phyloP scores from a whole-genome alignment of 768 basidiomycete genomes.

The Leucosporidium creatinivorum region DNA sequence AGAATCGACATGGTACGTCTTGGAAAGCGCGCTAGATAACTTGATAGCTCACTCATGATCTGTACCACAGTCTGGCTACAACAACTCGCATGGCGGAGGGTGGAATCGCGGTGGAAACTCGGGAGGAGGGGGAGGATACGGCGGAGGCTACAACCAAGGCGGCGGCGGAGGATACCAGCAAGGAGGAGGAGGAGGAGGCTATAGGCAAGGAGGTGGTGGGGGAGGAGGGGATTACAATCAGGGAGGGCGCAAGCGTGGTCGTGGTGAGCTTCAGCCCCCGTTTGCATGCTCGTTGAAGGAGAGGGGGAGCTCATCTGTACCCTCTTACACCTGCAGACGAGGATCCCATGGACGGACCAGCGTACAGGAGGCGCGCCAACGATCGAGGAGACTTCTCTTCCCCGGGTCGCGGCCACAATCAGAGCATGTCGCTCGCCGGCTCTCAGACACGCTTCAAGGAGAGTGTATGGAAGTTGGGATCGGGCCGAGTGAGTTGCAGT shows the following conservation, averaged over 20 bases:
- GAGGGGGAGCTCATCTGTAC: background rate
- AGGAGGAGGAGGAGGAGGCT: background rate
- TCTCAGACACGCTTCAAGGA: conserved; percentile 33
- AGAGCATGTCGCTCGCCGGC: too few relatives aligned
- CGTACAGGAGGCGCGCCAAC: background rate
- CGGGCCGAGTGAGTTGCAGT: conserved; percentile 33
- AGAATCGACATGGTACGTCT: too few relatives aligned
- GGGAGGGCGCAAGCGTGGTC: conserved; percentile 4
- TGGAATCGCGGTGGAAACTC: background rate
- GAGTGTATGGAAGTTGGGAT: conserved; percentile 40
- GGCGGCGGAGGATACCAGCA: conserved; percentile 1
- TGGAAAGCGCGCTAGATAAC: too few relatives aligned
- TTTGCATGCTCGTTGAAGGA: background rate
- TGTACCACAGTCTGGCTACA: background rate
- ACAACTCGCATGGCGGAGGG: background rate
- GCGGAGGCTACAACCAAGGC: conserved; percentile 19
- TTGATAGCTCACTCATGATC: too few relatives aligned
- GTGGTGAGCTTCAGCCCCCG: conserved; percentile 1
- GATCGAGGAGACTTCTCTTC: conserved; percentile 20
- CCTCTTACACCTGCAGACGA: conserved; percentile 20
- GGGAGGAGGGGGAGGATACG: background rate
- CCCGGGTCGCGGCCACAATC: conserved; percentile 20
- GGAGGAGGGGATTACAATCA: conserved; percentile 18
- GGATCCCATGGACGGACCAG: conserved; percentile 23
- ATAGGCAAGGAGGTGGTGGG: conserved; percentile 26